Percentiles rank a stretch among this genome's conserved stretches.
These are phyloP conservation scores for Didymella arachidicola DNA, from an alignment of 2,329 filamentous ascomycete species.

Conservation along the genomic window DNA sequence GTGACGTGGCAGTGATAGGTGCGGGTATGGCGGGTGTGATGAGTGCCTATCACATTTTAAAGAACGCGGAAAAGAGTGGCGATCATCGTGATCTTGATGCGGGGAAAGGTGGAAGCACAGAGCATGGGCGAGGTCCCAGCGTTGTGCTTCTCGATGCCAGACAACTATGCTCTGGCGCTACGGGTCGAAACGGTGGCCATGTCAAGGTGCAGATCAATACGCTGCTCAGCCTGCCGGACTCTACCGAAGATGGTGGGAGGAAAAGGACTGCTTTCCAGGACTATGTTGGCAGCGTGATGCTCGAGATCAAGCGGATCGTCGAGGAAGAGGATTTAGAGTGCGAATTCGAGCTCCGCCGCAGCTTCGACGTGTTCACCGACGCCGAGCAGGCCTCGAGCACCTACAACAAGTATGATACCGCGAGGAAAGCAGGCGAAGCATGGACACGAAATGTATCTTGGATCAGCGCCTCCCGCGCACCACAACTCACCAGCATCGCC, in stretches of 20 bases:
- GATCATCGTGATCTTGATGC: not conserved
- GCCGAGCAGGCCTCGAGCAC: constrained; percentile 11
- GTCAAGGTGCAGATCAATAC: constrained; percentile 57
- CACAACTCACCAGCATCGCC: constrained; percentile 31
- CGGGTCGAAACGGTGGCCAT: constrained; percentile 50
- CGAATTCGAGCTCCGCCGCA: constrained; percentile 36
- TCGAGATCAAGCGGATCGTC: constrained; percentile 22
- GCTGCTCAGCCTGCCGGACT: constrained; percentile 26
- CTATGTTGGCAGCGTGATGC: constrained; percentile 24
- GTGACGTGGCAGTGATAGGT: constrained; percentile 47
- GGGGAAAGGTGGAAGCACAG: not conserved
- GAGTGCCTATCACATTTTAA: constrained; percentile 42
- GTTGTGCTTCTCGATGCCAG: constrained; percentile 38
- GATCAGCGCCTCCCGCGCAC: constrained; percentile 17
- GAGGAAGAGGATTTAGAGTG: constrained; percentile 29
- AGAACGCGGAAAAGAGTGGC: not conserved
- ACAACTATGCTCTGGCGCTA: constrained; percentile 35
- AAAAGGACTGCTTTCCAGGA: constrained; percentile 24
- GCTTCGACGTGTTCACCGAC: constrained; percentile 31
- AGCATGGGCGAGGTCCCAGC: not conserved
- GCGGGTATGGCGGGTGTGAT: constrained; percentile 46
- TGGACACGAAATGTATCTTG: constrained; percentile 31
- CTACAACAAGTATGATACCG: constrained; percentile 20
- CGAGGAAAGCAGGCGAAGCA: constrained; percentile 12
- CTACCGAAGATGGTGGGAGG: not conserved